Base-by-base conservation (phyloP, 2,329 filamentous ascomycete species). In the Fusarium sterilihyphosum region DNA sequence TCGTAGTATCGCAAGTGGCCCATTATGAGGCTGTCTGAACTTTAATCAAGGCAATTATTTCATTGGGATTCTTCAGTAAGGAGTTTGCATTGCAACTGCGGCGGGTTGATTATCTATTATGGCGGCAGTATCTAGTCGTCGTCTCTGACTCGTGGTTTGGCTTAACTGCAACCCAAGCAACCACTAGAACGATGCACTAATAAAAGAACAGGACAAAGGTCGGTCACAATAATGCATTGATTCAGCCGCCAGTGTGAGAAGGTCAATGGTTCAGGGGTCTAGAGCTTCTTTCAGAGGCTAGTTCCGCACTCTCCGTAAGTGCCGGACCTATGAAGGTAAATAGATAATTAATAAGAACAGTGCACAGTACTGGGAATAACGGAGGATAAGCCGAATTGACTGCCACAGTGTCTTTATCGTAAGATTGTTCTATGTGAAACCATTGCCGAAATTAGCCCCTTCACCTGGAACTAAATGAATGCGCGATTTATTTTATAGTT, bases 161-260 rank as follows among this genome's bases (percentile, higher is more conserved):
- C 7, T 8, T 49, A 6, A 17, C 3, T 49, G 5, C 10, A 31
- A 31, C 16, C 0, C 1, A n/a, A n/a, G 10, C 5, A n/a, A 6
- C 5, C 4, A 11, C 4, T 11, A 11, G 26, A 13, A 7, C 41
- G 12, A 22, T 49, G 14, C 14, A n/a, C 6, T 12, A 12, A n/a
- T 16, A 31, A 22, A 20, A 10, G 5, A 22, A 22, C 5, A 11
- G 6, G 9, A 22, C 20, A 6, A 16, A 49, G 14, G 10, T 11
- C 6, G 22, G 16, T 31, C 14, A 5, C 10, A 16, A 5, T 5
- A 8, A 5, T 22, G 13, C 20, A 31, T 31, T 49, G 1, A 22
- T 10, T 20, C 3, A 13, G 3, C 9, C 6, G 18, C 14, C 26
- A 16, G 13, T 18, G 13, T 13, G 8, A 46, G 24, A 26, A 8